Conservation (phyloP, 345 rosid species). For the Bretschneidera sinensis region DNA sequence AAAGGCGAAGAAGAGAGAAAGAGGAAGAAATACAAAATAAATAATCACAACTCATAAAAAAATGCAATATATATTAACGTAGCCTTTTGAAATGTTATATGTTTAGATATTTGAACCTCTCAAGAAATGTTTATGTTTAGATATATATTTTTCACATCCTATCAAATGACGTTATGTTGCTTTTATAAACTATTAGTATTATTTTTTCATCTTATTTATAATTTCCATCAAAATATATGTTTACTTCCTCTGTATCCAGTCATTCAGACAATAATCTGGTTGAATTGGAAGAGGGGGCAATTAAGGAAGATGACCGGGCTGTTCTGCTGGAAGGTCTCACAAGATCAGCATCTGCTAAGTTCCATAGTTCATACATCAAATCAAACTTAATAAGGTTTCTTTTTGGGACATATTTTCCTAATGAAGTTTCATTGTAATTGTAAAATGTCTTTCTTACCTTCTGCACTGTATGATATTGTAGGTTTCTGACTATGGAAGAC, state of each 20-base stretch:
- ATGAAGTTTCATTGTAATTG: conserved; percentile 3
- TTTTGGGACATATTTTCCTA: conserved; percentile 4
- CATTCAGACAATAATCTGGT: conserved; percentile 83
- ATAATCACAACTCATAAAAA: too few species aligned
- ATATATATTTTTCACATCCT: too few species aligned
- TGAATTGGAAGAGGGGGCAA: conserved; percentile 60
- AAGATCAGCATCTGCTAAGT: conserved; percentile 69
- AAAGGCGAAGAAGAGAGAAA: too few species aligned
- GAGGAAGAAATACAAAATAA: too few species aligned
- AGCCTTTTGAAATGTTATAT: too few species aligned
- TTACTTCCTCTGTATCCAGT: conserved; percentile 40
- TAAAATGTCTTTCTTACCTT: conserved; percentile 14
- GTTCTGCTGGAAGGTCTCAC: conserved; percentile 84
- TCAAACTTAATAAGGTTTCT: conserved; percentile 67
- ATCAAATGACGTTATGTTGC: too few species aligned
- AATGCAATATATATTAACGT: too few species aligned
- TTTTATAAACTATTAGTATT: too few species aligned
- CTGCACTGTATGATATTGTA: conserved; percentile 12
- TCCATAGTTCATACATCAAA: conserved; percentile 58
- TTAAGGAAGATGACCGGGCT: conserved; percentile 78
- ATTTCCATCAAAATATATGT: not conserved
- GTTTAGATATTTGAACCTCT: too few species aligned
- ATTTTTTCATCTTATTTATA: not conserved
- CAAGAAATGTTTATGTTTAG: too few species aligned
- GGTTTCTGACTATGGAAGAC: conserved; percentile 92